phyloP scores from a whole-genome alignment of 192 early-diverging fungal genomes.

The Rhizophagus sp. region DNA sequence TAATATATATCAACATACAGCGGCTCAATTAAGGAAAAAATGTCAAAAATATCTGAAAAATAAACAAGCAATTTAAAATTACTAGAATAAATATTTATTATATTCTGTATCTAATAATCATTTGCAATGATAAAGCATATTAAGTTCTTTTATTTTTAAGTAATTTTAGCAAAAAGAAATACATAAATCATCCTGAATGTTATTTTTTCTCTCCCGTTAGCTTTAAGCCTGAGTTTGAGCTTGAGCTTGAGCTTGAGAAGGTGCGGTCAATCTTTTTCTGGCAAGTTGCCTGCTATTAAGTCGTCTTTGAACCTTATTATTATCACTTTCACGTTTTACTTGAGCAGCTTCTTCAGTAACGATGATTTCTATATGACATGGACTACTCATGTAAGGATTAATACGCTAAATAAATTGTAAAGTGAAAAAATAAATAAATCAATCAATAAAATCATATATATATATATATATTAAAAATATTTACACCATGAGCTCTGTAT shows the following conservation, averaged over 20 bases:
- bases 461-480: not conserved
- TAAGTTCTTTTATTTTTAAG: too few relatives aligned
- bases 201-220: not conserved
- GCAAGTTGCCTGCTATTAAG: slow-evolving; percentile 60
- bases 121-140: too few relatives aligned
- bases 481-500: slow-evolving; percentile 92
- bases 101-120: too few relatives aligned
- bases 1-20: slow-evolving; percentile 71
- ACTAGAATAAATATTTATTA: not conserved
- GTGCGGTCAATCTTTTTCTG: slow-evolving; percentile 29
- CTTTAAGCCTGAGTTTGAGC: not conserved
- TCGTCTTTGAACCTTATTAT: slow-evolving; percentile 50
- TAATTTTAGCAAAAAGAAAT: too few relatives aligned
- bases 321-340: slow-evolving; percentile 72
- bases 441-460: not conserved
- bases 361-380: slow-evolving; percentile 96
- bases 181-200: not conserved
- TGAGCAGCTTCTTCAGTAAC: slow-evolving; percentile 86
- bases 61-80: not conserved
- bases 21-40: slow-evolving; percentile 63
- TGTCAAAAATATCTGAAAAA: slow-evolving; percentile 42
- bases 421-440: not conserved
- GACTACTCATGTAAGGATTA: slow-evolving; percentile 90
- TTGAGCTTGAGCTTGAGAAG: not conserved
- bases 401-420: slow-evolving; percentile 32